These are phyloP conservation scores for Pythium sukuiense DNA, from an alignment of 352 stramenopile species.

Conservation along the genomic window DNA sequence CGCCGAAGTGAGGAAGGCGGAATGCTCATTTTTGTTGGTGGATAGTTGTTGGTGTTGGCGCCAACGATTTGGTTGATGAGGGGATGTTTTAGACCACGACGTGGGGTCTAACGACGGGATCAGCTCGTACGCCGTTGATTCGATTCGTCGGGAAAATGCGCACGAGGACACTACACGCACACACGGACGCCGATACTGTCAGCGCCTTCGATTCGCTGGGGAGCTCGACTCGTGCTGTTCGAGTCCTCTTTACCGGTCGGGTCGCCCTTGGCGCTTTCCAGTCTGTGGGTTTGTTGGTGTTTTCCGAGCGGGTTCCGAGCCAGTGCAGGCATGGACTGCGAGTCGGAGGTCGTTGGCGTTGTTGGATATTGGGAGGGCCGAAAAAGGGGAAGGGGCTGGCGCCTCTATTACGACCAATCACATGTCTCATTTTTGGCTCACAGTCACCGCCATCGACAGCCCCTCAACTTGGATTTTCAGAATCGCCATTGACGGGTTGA, in stretches of 20 bases:
- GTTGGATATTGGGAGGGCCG: background rate
- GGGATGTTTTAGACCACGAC: background rate
- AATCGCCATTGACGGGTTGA: background rate
- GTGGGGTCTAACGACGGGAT: background rate
- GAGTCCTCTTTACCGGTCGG: too few relatives aligned
- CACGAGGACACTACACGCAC: background rate
- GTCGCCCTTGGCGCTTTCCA: background rate
- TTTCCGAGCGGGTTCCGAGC: slow-evolving; percentile 1
- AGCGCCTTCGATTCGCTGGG: too few relatives aligned
- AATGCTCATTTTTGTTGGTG: background rate
- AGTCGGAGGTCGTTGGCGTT: slow-evolving; percentile 1
- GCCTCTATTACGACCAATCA: slow-evolving; percentile 3
- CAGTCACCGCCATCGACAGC: background rate
- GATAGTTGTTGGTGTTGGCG: background rate
- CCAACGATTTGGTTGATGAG: slow-evolving; percentile 1
- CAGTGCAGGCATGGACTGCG: slow-evolving; percentile 1
- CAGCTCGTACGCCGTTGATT: background rate
- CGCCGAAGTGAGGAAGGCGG: slow-evolving; percentile 5
- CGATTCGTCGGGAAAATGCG: background rate
- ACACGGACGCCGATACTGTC: background rate
- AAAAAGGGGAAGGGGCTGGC: background rate
- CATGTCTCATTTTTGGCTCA: background rate
- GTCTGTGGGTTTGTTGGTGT: background rate
- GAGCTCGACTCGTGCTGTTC: too few relatives aligned
- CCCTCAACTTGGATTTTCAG: background rate